Evolutionary conservation across 768 basidiomycete genomes (phyloP).

Genomic region (Daedaleopsis nitida): DNA sequence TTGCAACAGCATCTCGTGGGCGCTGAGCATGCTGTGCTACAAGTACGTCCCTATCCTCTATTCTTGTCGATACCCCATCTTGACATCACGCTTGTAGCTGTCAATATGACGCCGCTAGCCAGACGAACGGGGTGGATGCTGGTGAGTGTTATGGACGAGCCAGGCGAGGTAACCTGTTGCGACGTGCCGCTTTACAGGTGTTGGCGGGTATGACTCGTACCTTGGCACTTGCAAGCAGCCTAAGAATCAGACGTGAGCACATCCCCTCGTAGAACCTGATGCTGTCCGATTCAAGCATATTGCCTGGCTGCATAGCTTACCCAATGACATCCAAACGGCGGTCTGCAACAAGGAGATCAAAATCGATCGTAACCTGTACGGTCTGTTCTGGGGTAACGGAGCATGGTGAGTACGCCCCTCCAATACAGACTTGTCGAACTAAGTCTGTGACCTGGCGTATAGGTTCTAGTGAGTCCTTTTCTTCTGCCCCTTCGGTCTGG

Average conservation of each 20-base stretch:
- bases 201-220: slow-evolving; percentile 13
- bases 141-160: not conserved
- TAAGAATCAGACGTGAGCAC: not conserved
- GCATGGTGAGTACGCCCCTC: slow-evolving; percentile 1
- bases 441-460: not conserved
- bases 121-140: slow-evolving; percentile 16
- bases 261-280: too few relatives aligned
- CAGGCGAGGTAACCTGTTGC: not conserved
- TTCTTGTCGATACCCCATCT: not conserved
- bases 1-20: slow-evolving; percentile 19
- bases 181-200: slow-evolving; percentile 8
- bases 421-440: not conserved
- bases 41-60: slow-evolving; percentile 11
- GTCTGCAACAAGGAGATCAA: slow-evolving; percentile 20
- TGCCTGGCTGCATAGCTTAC: slow-evolving; percentile 1
- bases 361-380: slow-evolving; percentile 14
- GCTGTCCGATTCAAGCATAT: too few relatives aligned
- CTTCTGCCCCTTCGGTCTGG: too few relatives aligned
- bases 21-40: slow-evolving; percentile 24
- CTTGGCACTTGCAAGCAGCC: not conserved
- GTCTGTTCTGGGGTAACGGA: slow-evolving; percentile 11
- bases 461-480: slow-evolving; percentile 18
- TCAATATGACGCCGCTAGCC: slow-evolving; percentile 7
- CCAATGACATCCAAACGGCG: slow-evolving; percentile 15
- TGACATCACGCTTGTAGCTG: slow-evolving; percentile 5